These are phyloP conservation scores for Gastrolobium bilobum DNA, from an alignment of 306 rosid genomes.

Conservation along the genomic window DNA sequence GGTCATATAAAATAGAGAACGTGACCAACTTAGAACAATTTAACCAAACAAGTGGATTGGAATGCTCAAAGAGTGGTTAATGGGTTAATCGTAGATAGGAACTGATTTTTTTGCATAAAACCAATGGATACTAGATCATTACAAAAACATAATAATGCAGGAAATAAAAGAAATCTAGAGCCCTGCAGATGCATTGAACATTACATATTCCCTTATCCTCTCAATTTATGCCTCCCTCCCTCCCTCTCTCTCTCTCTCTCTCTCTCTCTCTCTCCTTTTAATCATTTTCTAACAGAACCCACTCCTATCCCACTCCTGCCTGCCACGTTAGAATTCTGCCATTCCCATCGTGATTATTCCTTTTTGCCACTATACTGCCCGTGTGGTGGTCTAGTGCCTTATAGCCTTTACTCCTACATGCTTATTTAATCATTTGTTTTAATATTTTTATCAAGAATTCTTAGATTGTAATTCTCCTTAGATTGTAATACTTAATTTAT, in stretches of 20 bases:
- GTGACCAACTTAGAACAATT: background rate
- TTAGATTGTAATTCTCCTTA: background rate
- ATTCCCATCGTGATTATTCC: slow-evolving; percentile 20
- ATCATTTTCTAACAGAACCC: background rate
- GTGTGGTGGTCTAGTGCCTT: slow-evolving; percentile 17
- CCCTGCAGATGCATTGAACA: slow-evolving; percentile 4
- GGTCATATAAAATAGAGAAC: background rate
- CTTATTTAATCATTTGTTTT: slow-evolving; percentile 15
- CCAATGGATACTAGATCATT: background rate
- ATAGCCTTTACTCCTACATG: background rate
- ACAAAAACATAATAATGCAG: background rate
- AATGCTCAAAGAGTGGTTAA: background rate
- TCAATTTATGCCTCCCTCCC: background rate
- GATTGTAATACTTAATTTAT: slow-evolving; percentile 21
- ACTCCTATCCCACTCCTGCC: background rate
- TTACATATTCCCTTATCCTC: background rate
- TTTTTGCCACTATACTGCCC: background rate
- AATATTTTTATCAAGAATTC: background rate
- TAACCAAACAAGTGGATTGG: background rate
- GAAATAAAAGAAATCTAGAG: background rate
- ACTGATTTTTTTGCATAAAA: background rate
- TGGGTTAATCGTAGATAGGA: background rate
- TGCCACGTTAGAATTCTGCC: background rate
- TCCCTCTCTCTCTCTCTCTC: background rate
- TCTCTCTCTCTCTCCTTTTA: background rate